phyloP scores from a whole-genome alignment of 2,329 filamentous ascomycete genomes.

The Diaporthe batatas region DNA sequence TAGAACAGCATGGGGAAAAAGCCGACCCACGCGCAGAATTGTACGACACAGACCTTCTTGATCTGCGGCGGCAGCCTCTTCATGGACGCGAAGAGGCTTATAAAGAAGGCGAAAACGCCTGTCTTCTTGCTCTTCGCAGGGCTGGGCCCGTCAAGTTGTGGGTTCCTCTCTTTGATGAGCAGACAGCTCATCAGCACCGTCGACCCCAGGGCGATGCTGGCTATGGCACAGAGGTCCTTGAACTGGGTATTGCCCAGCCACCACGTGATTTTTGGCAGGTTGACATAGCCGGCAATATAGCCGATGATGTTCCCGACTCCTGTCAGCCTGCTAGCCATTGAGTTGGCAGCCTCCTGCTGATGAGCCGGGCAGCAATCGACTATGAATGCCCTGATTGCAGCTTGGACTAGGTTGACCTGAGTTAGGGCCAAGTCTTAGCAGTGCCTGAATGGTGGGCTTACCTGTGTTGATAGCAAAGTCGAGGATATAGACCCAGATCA shows the following conservation, averaged over 20 bases:
- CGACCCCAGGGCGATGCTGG: conserved; percentile 77
- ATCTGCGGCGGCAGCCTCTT: conserved; percentile 85
- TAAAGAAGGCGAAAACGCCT: conserved; percentile 84
- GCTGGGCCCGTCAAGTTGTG: conserved; percentile 76
- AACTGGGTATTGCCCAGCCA: conserved; percentile 92
- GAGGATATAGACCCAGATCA: conserved; percentile 88
- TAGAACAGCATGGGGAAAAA: conserved; percentile 98
- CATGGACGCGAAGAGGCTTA: conserved; percentile 81
- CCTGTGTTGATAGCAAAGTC: conserved; percentile 96
- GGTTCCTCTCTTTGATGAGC: conserved; percentile 83
- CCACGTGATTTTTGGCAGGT: conserved; percentile 80
- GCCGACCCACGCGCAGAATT: conserved; percentile 91
- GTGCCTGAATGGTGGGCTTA: conserved; percentile 54
- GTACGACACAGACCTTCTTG: conserved; percentile 82
- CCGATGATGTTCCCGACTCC: conserved; percentile 93
- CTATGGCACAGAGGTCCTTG: conserved; percentile 90
- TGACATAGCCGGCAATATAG: conserved; percentile 87
- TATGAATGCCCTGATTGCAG: conserved; percentile 90
- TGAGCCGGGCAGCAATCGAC: conserved; percentile 93
- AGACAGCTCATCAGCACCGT: conserved; percentile 80
- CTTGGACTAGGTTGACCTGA: conserved; percentile 76
- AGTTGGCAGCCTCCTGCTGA: conserved; percentile 93
- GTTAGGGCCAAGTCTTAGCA: conserved; percentile 35
- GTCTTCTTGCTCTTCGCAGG: conserved; percentile 63
- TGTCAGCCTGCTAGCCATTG: conserved; percentile 90